A percentile compares a stretch with the other conserved stretches of the same genome.
These are phyloP conservation scores for Solioccasus polychromus DNA, from an alignment of 768 basidiomycete species.

Conservation along the genomic window DNA sequence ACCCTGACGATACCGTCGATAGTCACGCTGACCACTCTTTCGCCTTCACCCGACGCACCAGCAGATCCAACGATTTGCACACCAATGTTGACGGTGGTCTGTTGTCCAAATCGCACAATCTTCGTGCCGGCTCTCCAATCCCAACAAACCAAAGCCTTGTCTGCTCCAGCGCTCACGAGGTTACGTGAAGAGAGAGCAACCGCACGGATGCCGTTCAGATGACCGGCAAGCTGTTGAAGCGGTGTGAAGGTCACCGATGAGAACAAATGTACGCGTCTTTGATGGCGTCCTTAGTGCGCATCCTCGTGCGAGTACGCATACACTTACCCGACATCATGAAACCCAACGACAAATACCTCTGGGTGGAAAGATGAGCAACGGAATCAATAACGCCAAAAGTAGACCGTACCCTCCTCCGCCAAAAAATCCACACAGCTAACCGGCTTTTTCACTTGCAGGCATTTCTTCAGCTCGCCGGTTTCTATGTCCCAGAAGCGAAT, in stretches of 20 bases:
- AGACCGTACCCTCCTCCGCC: conserved; percentile 64
- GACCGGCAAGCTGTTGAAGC: conserved; percentile 79
- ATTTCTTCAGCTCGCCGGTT: conserved; percentile 65
- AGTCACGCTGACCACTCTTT: conserved; percentile 85
- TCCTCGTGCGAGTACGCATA: neutral
- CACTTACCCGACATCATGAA: conserved; percentile 87
- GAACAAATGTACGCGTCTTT: conserved; percentile 83
- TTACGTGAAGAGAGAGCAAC: conserved; percentile 83
- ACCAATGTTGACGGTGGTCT: conserved; percentile 89
- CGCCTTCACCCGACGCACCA: conserved; percentile 50
- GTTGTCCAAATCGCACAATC: conserved; percentile 88
- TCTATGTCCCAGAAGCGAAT: conserved; percentile 90
- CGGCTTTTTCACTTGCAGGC: conserved; percentile 81
- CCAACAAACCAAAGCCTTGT: conserved; percentile 80
- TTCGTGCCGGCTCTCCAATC: conserved; percentile 88
- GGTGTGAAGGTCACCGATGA: conserved; percentile 83
- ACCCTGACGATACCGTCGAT: conserved; percentile 90
- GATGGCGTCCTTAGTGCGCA: neutral
- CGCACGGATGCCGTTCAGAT: conserved; percentile 86
- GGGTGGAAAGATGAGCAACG: conserved; percentile 5
- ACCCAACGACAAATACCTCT: conserved; percentile 92
- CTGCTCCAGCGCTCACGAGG: conserved; percentile 78
- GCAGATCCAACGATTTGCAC: conserved; percentile 73
- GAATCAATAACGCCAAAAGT: neutral
- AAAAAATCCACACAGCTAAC: conserved; percentile 89